Base-by-base conservation (phyloP, 768 basidiomycete species). In the Pholiota molesta region DNA sequence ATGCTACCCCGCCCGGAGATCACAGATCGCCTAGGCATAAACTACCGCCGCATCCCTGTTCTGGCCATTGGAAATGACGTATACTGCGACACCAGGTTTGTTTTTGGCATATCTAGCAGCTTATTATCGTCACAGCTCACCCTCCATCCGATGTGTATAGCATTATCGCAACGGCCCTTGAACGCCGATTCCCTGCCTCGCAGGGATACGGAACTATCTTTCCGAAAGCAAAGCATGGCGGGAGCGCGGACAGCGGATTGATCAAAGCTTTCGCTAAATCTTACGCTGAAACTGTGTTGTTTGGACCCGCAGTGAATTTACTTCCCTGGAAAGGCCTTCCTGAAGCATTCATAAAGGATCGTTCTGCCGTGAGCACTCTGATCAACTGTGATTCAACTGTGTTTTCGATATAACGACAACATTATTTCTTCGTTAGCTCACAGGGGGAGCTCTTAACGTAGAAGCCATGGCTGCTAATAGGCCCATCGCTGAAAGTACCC, bases 21-120 rank as follows among this genome's bases (percentile, higher is more conserved):
- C 54, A 78, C 83, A 54, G 79, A 81, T 21, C 68, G 80, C 1
- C 76, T 82, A 7, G 86, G 85, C 3, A 72, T 88, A 11, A 73
- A 74, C 26, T 87, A 88, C 70, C 83, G 87, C 11, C 80, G 83
- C 14, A 84, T 89, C 26, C 86, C 86, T 10, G 75, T 88, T 23
- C 77, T 86, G 8, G 83, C 86, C 9, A 83, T 88, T 47, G 86
- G 86, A 14, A 83, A 82, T 65, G 85, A 87, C 66, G 75, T 87
- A 2, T 87, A 86, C 71, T 85, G 83, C 67, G 86, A 87, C 70
- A 58, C 57, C 14, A 58, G 37, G 57, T 49, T 49, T 49, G 57
- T 49, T 49, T 49, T 49, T 49, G 47, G 23, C 7, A 11, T 49
- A 49, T 14, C 14, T 49, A 11, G 19, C 47, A 49, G 42, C 23